Percentiles rank a stretch among this genome's conserved stretches.
phyloP scores from a whole-genome alignment of 768 basidiomycete species.

The Amylocystis lapponica region DNA sequence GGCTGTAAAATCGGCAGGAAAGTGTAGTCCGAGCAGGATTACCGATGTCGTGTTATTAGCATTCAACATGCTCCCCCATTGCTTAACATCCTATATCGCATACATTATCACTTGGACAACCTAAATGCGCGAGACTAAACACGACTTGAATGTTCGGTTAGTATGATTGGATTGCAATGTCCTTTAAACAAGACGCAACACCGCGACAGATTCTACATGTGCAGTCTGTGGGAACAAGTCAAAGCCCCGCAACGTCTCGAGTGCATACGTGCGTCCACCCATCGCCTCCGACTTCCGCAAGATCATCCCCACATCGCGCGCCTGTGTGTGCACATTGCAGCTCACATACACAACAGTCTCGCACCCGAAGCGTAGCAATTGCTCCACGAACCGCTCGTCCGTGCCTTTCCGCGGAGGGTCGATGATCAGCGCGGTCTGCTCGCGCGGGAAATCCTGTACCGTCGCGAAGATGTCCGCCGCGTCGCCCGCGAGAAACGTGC shows the following conservation, averaged over 20 bases:
- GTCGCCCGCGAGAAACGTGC: conserved; percentile 73
- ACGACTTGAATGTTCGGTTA: too few relatives aligned
- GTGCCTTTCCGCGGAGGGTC: conserved; percentile 97
- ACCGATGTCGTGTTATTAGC: too few relatives aligned
- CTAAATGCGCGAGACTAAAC: too few relatives aligned
- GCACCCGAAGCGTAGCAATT: conserved; percentile 66
- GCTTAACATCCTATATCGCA: too few relatives aligned
- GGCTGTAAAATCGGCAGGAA: too few relatives aligned
- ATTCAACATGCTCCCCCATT: too few relatives aligned
- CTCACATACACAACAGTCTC: conserved; percentile 82
- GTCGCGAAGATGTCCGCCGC: conserved; percentile 79
- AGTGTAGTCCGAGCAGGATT: too few relatives aligned
- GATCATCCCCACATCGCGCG: conserved; percentile 79
- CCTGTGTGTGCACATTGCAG: conserved; percentile 93
- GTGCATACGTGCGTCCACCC: conserved; percentile 48
- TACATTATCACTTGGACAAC: too few relatives aligned
- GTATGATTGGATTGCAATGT: neutral
- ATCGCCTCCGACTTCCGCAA: conserved; percentile 33
- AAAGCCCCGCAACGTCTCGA: conserved; percentile 84
- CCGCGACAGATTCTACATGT: conserved; percentile 70
- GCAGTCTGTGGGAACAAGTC: conserved; percentile 97
- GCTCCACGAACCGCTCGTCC: conserved; percentile 70
- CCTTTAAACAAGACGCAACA: conserved; percentile 43
- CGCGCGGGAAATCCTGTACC: conserved; percentile 60
- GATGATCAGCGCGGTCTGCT: conserved; percentile 64